Evolutionary conservation across 2,329 filamentous ascomycete genomes (phyloP).

Genomic region (Hypocreales sp.): DNA sequence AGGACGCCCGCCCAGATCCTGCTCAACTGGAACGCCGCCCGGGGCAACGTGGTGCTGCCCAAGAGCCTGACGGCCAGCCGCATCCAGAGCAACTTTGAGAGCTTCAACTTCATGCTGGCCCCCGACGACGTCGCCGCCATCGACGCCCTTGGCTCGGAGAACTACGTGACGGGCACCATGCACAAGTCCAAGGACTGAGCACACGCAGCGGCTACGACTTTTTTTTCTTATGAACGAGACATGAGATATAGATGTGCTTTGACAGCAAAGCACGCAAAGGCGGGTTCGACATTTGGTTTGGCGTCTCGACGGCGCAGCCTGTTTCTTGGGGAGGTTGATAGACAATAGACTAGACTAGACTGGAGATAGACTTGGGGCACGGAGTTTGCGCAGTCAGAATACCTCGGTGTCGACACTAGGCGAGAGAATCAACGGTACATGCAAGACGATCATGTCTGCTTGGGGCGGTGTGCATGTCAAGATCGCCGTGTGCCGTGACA

Average conservation of each 20-base stretch:
- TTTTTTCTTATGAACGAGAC: not conserved
- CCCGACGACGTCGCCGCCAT: slow-evolving; percentile 44
- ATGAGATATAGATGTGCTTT: slow-evolving; percentile 2
- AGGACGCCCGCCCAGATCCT: slow-evolving; percentile 62
- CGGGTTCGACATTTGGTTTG: no score
- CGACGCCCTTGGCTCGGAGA: slow-evolving; percentile 49
- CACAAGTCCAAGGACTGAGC: slow-evolving; percentile 22
- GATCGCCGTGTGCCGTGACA: no score
- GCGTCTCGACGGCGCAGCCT: no score
- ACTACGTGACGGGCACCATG: slow-evolving; percentile 48
- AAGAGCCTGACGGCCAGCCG: slow-evolving; percentile 53
- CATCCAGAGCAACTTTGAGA: slow-evolving; percentile 49
- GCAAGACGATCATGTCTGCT: no score
- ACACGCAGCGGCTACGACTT: not conserved
- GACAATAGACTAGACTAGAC: no score
- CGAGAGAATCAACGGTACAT: no score
- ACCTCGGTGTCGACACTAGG: no score
- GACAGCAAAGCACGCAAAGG: no score
- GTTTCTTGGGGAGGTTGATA: no score
- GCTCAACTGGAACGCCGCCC: slow-evolving; percentile 64
- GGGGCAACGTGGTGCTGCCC: slow-evolving; percentile 57
- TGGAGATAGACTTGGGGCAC: no score
- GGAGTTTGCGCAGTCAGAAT: no score
- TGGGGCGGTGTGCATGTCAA: no score
- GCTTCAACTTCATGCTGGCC: slow-evolving; percentile 46